Evolutionary conservation across 164 flowering plant genomes (phyloP), one percentile per base, ranked within the genome.

Genomic region (Annona cherimola): DNA sequence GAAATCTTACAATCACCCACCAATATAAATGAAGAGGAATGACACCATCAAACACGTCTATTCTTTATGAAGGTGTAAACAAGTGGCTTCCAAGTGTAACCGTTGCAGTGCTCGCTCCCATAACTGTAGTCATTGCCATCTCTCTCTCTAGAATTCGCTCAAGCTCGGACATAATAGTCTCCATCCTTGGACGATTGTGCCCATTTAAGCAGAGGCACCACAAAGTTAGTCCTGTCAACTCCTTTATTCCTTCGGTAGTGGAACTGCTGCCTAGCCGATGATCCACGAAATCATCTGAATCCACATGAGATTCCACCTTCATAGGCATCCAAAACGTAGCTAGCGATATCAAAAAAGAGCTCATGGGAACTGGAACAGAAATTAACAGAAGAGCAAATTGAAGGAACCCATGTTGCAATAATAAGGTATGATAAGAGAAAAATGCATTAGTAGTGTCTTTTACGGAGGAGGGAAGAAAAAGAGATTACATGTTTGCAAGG

Each of bases 21-120:
- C 40, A 67, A 67, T 67, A 5, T 69, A 72, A 55, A 63, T 69
- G 45, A 14, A 63, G 65, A 67, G n/a, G n/a, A n/a, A n/a, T n/a
- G n/a, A n/a, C n/a, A n/a, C 57, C 42, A 18, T 55, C 43, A 50
- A 72, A 45, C 45, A 75, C 54, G n/a, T 54, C 0, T 1, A 5
- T 18, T 46, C 64, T 45, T 73, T 67, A 72, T 7, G 63, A 4
- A 19, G 67, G 71, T 62, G 89, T 83, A 67, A 90, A 90, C 67
- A 90, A 77, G 69, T 85, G 80, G 74, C 92, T 90, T 16, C 91
- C 96, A 4, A 76, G 84, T 63, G 84, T 81, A 50, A 90, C 74
- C 39, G 77, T 82, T 4, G 86, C 63, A 72, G 83, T 84, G n/a
- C 84, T 82, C 69, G 84, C 90, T 40, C 89, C 91, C 86, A 82